Base-by-base conservation (phyloP, 345 rosid genomes). In the Turnera subulata region DNA sequence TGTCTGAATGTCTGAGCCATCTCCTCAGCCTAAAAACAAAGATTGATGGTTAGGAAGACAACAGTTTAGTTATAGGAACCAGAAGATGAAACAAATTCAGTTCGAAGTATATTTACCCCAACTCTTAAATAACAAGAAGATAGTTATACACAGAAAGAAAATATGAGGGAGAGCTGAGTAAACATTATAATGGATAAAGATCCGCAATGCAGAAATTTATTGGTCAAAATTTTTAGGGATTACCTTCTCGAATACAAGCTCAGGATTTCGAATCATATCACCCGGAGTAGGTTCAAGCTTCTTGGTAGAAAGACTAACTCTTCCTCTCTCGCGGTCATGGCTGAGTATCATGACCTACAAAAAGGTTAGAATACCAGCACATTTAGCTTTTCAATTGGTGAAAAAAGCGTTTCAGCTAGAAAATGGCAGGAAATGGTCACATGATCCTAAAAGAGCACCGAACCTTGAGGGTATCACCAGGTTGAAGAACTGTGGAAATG, bases 1-100 rank as follows among this genome's bases (percentile, higher is more conserved):
- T 89, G 97, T 74, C 96, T 82, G 82, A 93, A 93, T 50, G 92
- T 83, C 76, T 81, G 96, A 47, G 99, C 99, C 97, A 93, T 89
- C 87, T 93, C 99, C 82, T 93, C 97, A 17, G 97, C 99, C 99
- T 89, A 62, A 70, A 40, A 72, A 59, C 58, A 35, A 55, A 50
- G 17, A 20, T 15, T 5, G 12, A 40, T 42, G 12, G 17, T 11
- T 6, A 15, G 33, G 21, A 33, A 10, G 6, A 29, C 2, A 11
- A 12, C 2, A 46, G 21, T 50, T 15, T 1, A 46, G 21, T 29
- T 3, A 43, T 43, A 46, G 23, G 14, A 42, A 42, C 2, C 14
- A 6, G 22, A 61, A 19, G 46, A 45, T 29, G 33, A 50, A 42
- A 14, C 20, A 21, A 39, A 12, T 21, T 17, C 54, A 11, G 38